Conservation (phyloP, 78 protist species). For the Dictyostelium discoideum region dicty_2.7 NC_007088.5:628501-629000, state of each 20-base stretch:
- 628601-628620: background rate
- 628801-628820: slow-evolving; percentile 34
- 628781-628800: slow-evolving; percentile 27
- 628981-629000: slow-evolving; percentile 21
- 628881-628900: background rate
- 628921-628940: too few relatives aligned
- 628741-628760: slow-evolving; percentile 49
- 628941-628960: too few relatives aligned
- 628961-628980: too few relatives aligned
- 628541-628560: slow-evolving; percentile 14
- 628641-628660: too few relatives aligned
- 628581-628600: background rate
- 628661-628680: background rate
- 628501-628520: slow-evolving; percentile 40
- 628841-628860: slow-evolving; percentile 59
- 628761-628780: slow-evolving; percentile 1
- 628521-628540: slow-evolving; percentile 44
- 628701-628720: slow-evolving; percentile 35
- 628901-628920: too few relatives aligned
- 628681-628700: background rate
- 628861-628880: slow-evolving; percentile 21
- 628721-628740: slow-evolving; percentile 37
- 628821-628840: slow-evolving; percentile 41
- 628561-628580: background rate
- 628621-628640: background rate